These are phyloP conservation scores for Aspergillus flavus DNA, from an alignment of 2,329 filamentous ascomycete species.

Conservation along the genomic window DNA sequence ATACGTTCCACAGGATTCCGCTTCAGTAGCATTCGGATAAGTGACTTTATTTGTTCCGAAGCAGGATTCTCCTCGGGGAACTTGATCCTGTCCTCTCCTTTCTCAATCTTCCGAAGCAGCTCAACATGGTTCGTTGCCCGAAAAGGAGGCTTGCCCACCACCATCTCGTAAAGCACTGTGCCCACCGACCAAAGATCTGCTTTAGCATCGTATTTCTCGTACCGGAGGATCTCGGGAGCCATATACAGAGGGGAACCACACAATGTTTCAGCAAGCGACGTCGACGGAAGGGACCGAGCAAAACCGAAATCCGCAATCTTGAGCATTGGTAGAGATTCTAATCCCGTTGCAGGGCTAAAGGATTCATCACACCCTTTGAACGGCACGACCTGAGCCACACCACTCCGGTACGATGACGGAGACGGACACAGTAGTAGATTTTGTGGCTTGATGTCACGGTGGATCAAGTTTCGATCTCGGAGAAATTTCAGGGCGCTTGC, in stretches of 20 bases:
- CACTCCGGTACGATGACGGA: slow-evolving; percentile 67
- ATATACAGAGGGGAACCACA: slow-evolving; percentile 98
- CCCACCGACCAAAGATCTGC: slow-evolving; percentile 98
- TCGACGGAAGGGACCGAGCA: slow-evolving; percentile 84
- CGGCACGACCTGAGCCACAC: slow-evolving; percentile 64
- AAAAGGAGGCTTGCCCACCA: slow-evolving; percentile 86
- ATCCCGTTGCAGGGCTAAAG: slow-evolving; percentile 75
- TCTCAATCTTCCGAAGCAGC: slow-evolving; percentile 87
- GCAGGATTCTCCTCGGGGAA: slow-evolving; percentile 75
- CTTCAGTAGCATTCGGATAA: slow-evolving; percentile 81
- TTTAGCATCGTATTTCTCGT: slow-evolving; percentile 96
- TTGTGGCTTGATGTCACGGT: slow-evolving; percentile 96
- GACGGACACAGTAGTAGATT: slow-evolving; percentile 90
- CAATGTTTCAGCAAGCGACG: slow-evolving; percentile 90
- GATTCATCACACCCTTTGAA: slow-evolving; percentile 81
- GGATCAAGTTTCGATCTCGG: slow-evolving; percentile 81
- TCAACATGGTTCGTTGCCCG: slow-evolving; percentile 93
- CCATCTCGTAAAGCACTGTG: slow-evolving; percentile 94
- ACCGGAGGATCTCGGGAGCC: slow-evolving; percentile 95
- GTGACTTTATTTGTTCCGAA: slow-evolving; percentile 74
- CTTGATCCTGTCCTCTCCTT: slow-evolving; percentile 79
- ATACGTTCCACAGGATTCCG: slow-evolving; percentile 82
- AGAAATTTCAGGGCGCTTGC: slow-evolving; percentile 89
- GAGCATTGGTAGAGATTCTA: slow-evolving; percentile 87
- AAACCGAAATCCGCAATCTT: slow-evolving; percentile 99